Base-by-base conservation (phyloP, 148 eudicot species). In the Spergularia marina region DNA sequence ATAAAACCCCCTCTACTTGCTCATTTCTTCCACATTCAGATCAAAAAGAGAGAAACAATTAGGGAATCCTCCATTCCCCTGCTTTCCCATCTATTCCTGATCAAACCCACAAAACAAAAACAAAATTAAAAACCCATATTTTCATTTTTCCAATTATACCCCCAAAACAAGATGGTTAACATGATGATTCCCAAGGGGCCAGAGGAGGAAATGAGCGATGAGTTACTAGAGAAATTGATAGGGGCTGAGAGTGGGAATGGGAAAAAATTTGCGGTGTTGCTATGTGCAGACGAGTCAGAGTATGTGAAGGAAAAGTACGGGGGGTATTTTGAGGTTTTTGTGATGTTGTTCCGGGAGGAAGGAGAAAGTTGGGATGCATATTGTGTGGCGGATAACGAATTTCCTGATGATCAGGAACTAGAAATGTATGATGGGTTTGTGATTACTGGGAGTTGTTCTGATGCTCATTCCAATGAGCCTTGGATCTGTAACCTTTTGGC, bases 381-480 rank as follows among this genome's bases (percentile, higher is more conserved):
- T 73, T 76, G 78, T 12, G 97, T 91, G 1, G 82, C 85, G 12
- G 39, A 62, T 16, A 87, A 90, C 17, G 89, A 95, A 23, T 84
- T 95, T 36, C 99, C 99, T 0, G 78, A 65, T 53, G 92, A 90
- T 34, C 83, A 78, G 0, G 88, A 86, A 41, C 61, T 92, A 69
- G 90, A 39, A 12, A 77, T 12, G 12, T 92, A 82, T 55, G 96
- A 91, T 14, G 97, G 99, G 0, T 92, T 92, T 68, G 99, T 95
- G 0, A 91, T 95, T 83, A 87, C 97, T 21, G 97, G 99, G 3
- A 95, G 99, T 75, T 92, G 97, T 71, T 89, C 65, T 76, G 97
- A 95, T 70, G 99, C 99, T 7, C 88, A 92, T 71, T 91, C 89
- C 1, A 75, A 88, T 44, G 94, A 90, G 54, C 56, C 14, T 15